Conservation (phyloP, 345 rosid genomes). For the Camelina laxa region DNA sequence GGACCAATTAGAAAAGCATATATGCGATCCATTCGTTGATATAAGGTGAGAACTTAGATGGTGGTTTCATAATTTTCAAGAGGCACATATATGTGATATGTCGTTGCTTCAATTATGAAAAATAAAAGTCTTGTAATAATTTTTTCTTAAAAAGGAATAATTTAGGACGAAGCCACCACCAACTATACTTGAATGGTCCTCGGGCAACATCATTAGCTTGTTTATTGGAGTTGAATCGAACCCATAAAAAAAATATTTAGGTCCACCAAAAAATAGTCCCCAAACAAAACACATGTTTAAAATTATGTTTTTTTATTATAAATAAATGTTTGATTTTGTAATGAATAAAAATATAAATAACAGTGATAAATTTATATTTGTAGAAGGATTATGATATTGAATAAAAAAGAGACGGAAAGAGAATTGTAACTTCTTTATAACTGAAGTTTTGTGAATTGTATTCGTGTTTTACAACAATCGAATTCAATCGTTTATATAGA, state of each 20-base stretch:
- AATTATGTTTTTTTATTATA: no score
- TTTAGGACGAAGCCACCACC: neutral
- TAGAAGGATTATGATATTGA: no score
- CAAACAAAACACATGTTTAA: neutral
- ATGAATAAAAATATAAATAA: no score
- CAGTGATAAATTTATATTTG: no score
- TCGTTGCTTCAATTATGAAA: neutral
- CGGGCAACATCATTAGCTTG: neutral
- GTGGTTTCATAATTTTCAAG: neutral
- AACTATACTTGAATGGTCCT: slow-evolving; percentile 19
- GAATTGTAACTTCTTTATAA: no score
- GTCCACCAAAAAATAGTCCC: neutral
- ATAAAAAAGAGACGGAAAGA: no score
- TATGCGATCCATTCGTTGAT: neutral
- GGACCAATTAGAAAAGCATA: slow-evolving; percentile 27
- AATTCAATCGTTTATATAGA: no score
- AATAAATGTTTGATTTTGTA: no score
- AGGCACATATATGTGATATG: neutral
- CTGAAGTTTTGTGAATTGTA: no score
- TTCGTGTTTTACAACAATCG: no score
- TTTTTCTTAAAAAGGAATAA: neutral
- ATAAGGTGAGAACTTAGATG: neutral
- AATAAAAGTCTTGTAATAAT: neutral
- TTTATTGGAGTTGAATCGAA: neutral
- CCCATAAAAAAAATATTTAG: neutral